These are phyloP conservation scores for Hymenoscyphus occultus DNA, from an alignment of 2,329 filamentous ascomycete genomes.

Conservation along the genomic window DNA sequence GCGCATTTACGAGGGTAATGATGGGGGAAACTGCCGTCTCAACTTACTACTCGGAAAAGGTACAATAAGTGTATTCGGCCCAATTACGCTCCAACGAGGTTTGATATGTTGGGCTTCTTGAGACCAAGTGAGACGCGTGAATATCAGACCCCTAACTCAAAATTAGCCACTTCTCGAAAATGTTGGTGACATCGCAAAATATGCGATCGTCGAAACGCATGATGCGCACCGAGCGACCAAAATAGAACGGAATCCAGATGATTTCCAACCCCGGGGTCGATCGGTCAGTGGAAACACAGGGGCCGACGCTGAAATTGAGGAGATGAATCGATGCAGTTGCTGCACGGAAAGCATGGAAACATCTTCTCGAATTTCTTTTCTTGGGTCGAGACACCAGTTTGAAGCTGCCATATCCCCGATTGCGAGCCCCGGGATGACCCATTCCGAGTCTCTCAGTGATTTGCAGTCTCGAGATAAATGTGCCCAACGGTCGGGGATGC, in stretches of 20 bases:
- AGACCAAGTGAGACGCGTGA: slow-evolving; percentile 26
- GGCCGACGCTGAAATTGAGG: slow-evolving; percentile 17
- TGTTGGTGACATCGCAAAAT: slow-evolving; percentile 15
- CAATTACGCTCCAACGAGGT: slow-evolving; percentile 14
- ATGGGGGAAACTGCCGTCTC: slow-evolving; percentile 19
- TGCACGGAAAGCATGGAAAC: slow-evolving; percentile 18
- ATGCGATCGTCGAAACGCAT: slow-evolving; percentile 28
- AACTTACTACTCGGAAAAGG: slow-evolving; percentile 26
- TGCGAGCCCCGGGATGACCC: neutral
- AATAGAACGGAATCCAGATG: slow-evolving; percentile 25
- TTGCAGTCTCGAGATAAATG: slow-evolving; percentile 12
- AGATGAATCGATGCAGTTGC: slow-evolving; percentile 23
- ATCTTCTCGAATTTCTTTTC: slow-evolving; percentile 14
- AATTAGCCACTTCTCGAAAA: slow-evolving; percentile 21
- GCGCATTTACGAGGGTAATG: slow-evolving; percentile 21
- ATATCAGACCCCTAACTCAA: slow-evolving; percentile 7
- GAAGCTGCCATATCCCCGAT: slow-evolving; percentile 2
- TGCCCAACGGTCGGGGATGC: slow-evolving; percentile 24
- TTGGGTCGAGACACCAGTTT: slow-evolving; percentile 12
- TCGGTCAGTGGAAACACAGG: slow-evolving; percentile 23
- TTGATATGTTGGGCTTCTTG: slow-evolving; percentile 18
- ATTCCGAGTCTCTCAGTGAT: slow-evolving; percentile 25
- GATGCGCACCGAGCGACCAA: slow-evolving; percentile 24
- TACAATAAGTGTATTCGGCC: slow-evolving; percentile 14
- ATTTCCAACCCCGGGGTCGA: slow-evolving; percentile 21